Base-by-base conservation (phyloP, 2,329 filamentous ascomycete species). In the Apiospora saccharicola region DNA sequence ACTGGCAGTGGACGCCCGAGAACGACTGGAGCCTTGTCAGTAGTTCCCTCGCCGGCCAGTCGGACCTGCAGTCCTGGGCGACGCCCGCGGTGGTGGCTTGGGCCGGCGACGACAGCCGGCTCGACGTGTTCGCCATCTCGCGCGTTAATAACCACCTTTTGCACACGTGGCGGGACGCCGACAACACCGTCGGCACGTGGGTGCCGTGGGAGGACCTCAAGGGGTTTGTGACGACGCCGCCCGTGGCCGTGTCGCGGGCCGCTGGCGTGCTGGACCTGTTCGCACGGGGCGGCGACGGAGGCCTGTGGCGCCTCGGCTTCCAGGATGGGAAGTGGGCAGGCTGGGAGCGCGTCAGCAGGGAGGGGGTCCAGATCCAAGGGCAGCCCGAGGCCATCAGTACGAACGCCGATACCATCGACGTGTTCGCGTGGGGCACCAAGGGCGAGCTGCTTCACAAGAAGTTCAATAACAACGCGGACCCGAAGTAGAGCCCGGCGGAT, bases 201-300 rank as follows among this genome's bases (percentile, higher is more conserved):
- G 46, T 44, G 12, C 44, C 37, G 16, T 71, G 68, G 46, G 64
- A 71, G 43, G 64, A 71, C 37, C 47, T 71, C 26, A n/a, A 16
- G n/a, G 70, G 70, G 44, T 71, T 71, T 43, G 44, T 68, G 43
- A 71, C 70, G 24, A 71, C 70, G 26, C 70, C 70, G 14, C 70
- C 70, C 16, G 47, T 53, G 12, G 64, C 46, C 13, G 47, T 71
- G n/a, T 46, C 70, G 22, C 61, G 70, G 37, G 47, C 61, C 12
- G 3, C 26, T 2, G 70, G 70, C 43, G 16, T 51, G 19, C 24
- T 71, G 19, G 70, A 71, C 44, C 26, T 70, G n/a, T 70, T 70
- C 41, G 69, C 2, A 3, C 69, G 69, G 10, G 69, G 69, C 41
- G 69, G 69, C 19, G 69, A 70, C 26, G 69, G 68, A 1, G 68